Conservation (phyloP, 2,329 filamentous ascomycete genomes). For the Alternaria atra region DNA sequence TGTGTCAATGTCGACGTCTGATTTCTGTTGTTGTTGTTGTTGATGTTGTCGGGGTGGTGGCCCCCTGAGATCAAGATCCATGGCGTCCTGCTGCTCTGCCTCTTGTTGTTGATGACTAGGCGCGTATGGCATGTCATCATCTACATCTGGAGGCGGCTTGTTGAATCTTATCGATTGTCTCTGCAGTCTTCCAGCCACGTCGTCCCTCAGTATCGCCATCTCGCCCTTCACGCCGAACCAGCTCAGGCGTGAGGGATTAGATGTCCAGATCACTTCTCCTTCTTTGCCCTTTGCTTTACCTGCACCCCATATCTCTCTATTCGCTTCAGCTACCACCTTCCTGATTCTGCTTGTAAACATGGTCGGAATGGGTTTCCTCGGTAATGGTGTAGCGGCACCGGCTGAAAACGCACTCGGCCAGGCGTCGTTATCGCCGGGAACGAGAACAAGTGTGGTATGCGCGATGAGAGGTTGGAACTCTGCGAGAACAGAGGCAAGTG, state of each 20-base stretch:
- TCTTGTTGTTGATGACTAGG: constrained; percentile 19
- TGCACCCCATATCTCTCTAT: constrained; percentile 68
- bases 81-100: constrained; percentile 38
- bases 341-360: constrained; percentile 89
- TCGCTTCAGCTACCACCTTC: constrained; percentile 80
- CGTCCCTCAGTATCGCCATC: constrained; percentile 85
- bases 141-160: constrained; percentile 52
- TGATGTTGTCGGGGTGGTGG: constrained; percentile 15
- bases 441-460: constrained; percentile 85
- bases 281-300: constrained; percentile 57
- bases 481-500: constrained; percentile 79
- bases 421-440: constrained; percentile 96
- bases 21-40: constrained; percentile 19
- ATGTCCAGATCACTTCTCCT: constrained; percentile 85
- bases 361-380: constrained; percentile 78
- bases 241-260: constrained; percentile 82
- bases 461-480: constrained; percentile 85
- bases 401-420: constrained; percentile 88
- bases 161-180: constrained; percentile 79
- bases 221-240: constrained; percentile 91
- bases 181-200: constrained; percentile 80
- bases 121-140: constrained; percentile 35
- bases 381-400: constrained; percentile 75
- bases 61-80: constrained; percentile 57
- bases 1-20: constrained; percentile 41